These are phyloP conservation scores for Trichothecium sympodiale DNA, from an alignment of 2,329 filamentous ascomycete genomes.

Conservation along the genomic window DNA sequence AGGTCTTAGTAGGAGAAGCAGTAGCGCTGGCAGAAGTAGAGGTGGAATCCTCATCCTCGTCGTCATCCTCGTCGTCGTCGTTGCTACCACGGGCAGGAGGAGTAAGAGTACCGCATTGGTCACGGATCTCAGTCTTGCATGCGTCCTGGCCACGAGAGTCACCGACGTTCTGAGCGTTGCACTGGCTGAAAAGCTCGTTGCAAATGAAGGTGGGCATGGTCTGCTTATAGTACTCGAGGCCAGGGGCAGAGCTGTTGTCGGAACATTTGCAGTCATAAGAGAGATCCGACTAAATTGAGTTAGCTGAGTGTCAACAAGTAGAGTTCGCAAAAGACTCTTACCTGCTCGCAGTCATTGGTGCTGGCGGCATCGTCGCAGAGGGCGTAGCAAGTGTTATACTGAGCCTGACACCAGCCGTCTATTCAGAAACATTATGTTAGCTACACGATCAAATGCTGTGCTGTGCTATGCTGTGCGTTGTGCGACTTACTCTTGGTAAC, in stretches of 20 bases:
- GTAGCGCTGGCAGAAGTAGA: conserved; percentile 7
- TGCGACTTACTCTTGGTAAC: conserved; percentile 26
- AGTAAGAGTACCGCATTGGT: conserved; percentile 34
- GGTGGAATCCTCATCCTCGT: conserved; percentile 10
- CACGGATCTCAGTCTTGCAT: conserved; percentile 35
- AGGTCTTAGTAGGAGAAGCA: conserved; percentile 2
- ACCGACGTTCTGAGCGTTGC: conserved; percentile 30
- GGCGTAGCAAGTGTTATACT: conserved; percentile 36
- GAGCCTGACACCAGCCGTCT: conserved; percentile 41
- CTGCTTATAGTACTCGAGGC: conserved; percentile 41
- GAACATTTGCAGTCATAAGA: conserved; percentile 37
- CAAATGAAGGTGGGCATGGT: conserved; percentile 44
- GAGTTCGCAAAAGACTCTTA: conserved; percentile 19
- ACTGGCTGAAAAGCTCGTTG: conserved; percentile 33
- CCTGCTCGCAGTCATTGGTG: conserved; percentile 33
- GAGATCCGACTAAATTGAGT: conserved; percentile 24
- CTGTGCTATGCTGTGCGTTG: too few relatives aligned
- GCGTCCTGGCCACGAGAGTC: conserved; percentile 30
- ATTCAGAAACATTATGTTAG: conserved; percentile 5
- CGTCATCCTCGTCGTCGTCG: conserved; percentile 6
- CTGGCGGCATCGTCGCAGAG: conserved; percentile 30
- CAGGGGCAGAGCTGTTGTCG: conserved; percentile 34
- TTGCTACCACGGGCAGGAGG: conserved; percentile 7
- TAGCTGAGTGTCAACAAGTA: conserved; percentile 5
- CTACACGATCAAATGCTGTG: conserved; percentile 1